Evolutionary conservation across 140 eudicot genomes (phyloP).

Genomic region (Anethum foeniculum): DNA sequence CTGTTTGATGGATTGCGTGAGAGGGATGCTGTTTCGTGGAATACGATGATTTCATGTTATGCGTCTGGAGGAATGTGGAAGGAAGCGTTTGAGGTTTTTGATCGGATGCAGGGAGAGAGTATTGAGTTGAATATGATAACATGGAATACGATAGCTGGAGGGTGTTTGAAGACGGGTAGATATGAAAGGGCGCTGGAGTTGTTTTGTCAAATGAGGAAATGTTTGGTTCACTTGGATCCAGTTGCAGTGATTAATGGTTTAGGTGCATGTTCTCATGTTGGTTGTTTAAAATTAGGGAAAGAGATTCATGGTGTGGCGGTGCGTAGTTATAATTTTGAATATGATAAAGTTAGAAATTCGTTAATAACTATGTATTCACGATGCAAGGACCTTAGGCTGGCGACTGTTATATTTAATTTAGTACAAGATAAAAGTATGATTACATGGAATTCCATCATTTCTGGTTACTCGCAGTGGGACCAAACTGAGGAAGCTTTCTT

Average conservation of each 20-base stretch:
- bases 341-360: conserved; percentile 47
- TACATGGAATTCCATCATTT: conserved; percentile 70
- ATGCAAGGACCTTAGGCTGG: conserved; percentile 53
- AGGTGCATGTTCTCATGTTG: conserved; percentile 56
- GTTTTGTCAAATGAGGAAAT: conserved; percentile 30
- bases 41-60: conserved; percentile 57
- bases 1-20: conserved; percentile 54
- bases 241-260: conserved; percentile 59
- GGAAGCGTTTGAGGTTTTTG: conserved; percentile 57
- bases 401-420: conserved; percentile 27
- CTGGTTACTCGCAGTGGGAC: conserved; percentile 51
- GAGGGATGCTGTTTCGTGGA: conserved; percentile 68
- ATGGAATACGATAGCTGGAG: conserved; percentile 68
- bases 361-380: conserved; percentile 59
- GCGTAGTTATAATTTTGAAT: conserved; percentile 29
- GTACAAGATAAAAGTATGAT: conserved; percentile 32
- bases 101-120: conserved; percentile 33
- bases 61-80: conserved; percentile 49
- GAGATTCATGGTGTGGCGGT: conserved; percentile 55
- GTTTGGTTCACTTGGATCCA: conserved; percentile 33
- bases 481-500: conserved; percentile 49
- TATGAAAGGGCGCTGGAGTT: conserved; percentile 36
- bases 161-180: conserved; percentile 53
- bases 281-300: conserved; percentile 38
- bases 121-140: conserved; percentile 40